phyloP scores from a whole-genome alignment of 1,284 basidiomycete genomes.

The Pseudozyma sp. region DNA sequence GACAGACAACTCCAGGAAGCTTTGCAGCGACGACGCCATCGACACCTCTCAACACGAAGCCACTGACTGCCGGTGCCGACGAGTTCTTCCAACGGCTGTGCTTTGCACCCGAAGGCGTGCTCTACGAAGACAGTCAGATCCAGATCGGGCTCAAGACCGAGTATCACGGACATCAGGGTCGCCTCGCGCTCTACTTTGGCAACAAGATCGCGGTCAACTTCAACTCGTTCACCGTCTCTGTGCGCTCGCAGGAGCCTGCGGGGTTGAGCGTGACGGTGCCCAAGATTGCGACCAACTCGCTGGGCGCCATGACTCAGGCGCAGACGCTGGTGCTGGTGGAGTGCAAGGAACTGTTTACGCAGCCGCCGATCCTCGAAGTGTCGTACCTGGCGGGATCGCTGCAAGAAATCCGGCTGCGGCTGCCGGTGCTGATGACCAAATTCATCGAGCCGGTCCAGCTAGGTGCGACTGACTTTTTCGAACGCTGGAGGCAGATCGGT shows the following conservation, averaged over 20 bases:
- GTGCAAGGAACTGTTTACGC: slow-evolving; percentile 86
- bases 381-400: slow-evolving; percentile 93
- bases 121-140: slow-evolving; percentile 94
- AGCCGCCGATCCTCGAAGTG: slow-evolving; percentile 83
- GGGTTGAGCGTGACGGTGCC: slow-evolving; percentile 84
- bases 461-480: slow-evolving; percentile 87
- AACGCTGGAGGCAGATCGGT: slow-evolving; percentile 96
- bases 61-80: slow-evolving; percentile 69
- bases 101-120: slow-evolving; percentile 84
- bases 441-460: slow-evolving; percentile 94
- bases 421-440: slow-evolving; percentile 88
- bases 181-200: slow-evolving; percentile 91
- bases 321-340: slow-evolving; percentile 94
- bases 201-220: slow-evolving; percentile 91
- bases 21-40: slow-evolving; percentile 36
- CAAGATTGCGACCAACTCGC: slow-evolving; percentile 83
- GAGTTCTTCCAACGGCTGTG: slow-evolving; percentile 87
- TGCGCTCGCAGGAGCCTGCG: slow-evolving; percentile 76
- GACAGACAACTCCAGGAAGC: slow-evolving; percentile 18
- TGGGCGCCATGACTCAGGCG: slow-evolving; percentile 85
- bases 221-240: slow-evolving; percentile 85
- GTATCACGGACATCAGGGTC: slow-evolving; percentile 90
- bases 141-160: slow-evolving; percentile 96
- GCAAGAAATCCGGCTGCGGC: slow-evolving; percentile 83
- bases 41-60: slow-evolving; percentile 19